phyloP scores from a whole-genome alignment of 768 basidiomycete genomes.

The Rhodosporidiobolus odoratus region DNA sequence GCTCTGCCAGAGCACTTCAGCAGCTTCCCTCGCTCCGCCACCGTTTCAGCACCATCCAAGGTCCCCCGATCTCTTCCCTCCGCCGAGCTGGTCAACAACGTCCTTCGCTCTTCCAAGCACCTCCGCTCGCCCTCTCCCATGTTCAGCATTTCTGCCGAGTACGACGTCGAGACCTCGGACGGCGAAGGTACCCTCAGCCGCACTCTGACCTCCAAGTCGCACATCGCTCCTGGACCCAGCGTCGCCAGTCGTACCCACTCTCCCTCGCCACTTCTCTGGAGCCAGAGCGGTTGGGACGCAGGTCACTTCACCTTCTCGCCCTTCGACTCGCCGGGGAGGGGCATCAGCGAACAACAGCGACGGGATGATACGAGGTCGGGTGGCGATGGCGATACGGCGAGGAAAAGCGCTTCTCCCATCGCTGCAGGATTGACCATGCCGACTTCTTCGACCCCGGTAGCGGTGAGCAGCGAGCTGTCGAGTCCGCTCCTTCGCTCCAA shows the following conservation, averaged over 20 bases:
- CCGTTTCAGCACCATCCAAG: background rate
- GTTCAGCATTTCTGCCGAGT: background rate
- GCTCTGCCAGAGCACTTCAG: background rate
- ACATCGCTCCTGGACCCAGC: background rate
- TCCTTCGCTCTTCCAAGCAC: background rate
- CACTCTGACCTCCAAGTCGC: background rate
- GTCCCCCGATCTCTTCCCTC: background rate
- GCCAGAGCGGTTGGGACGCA: constrained; percentile 14
- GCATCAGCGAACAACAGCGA: background rate
- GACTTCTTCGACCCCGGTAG: too few relatives aligned
- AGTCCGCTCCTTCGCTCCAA: constrained; percentile 1
- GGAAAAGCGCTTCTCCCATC: background rate
- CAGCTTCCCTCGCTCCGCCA: background rate
- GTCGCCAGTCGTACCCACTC: background rate
- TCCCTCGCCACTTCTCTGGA: constrained; percentile 19
- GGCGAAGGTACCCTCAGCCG: background rate
- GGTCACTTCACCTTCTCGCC: constrained; percentile 22
- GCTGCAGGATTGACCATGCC: too few relatives aligned
- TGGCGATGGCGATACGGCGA: background rate
- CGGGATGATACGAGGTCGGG: background rate
- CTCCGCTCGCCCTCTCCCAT: background rate
- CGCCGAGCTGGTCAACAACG: background rate
- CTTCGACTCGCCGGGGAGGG: background rate
- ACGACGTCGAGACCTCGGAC: background rate
- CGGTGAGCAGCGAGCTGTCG: background rate